Conservation (phyloP, 1,284 basidiomycete species). For the Volvariella surrecta region DNA sequence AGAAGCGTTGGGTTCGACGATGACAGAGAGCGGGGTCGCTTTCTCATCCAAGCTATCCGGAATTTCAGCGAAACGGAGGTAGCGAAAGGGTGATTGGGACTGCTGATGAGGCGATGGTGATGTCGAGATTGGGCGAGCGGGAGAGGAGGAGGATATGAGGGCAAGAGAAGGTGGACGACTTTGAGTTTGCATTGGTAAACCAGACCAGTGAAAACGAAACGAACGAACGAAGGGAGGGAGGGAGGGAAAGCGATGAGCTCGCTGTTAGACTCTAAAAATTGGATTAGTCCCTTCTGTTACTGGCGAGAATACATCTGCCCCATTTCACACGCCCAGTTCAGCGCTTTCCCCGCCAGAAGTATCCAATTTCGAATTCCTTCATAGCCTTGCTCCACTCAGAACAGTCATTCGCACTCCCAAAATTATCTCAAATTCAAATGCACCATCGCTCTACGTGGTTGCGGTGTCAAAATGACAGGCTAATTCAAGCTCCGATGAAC, state of each 20-base stretch:
- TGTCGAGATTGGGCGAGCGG: slow-evolving; percentile 20
- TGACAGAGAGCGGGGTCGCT: slow-evolving; percentile 12
- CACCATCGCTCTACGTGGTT: too few relatives aligned
- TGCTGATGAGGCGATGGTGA: slow-evolving; percentile 17
- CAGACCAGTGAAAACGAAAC: background rate
- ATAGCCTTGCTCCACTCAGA: too few relatives aligned
- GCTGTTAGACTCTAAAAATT: too few relatives aligned
- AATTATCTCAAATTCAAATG: too few relatives aligned
- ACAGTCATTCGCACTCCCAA: too few relatives aligned
- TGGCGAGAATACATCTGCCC: too few relatives aligned
- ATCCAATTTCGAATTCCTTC: too few relatives aligned
- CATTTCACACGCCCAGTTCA: too few relatives aligned
- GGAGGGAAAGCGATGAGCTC: slow-evolving; percentile 9
- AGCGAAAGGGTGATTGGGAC: slow-evolving; percentile 26
- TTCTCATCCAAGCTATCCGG: slow-evolving; percentile 24
- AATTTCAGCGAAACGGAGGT: slow-evolving; percentile 22
- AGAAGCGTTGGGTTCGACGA: slow-evolving; percentile 8
- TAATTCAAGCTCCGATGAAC: too few relatives aligned
- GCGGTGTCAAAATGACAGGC: too few relatives aligned
- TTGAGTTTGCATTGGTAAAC: background rate
- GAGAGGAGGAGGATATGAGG: slow-evolving; percentile 22
- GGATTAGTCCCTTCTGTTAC: too few relatives aligned
- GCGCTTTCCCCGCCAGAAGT: too few relatives aligned
- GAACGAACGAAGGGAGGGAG: background rate
- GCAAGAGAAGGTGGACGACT: slow-evolving; percentile 17